These are phyloP conservation scores for Phytopythium kandeliae DNA, from an alignment of 352 stramenopile species.

Conservation along the genomic window DNA sequence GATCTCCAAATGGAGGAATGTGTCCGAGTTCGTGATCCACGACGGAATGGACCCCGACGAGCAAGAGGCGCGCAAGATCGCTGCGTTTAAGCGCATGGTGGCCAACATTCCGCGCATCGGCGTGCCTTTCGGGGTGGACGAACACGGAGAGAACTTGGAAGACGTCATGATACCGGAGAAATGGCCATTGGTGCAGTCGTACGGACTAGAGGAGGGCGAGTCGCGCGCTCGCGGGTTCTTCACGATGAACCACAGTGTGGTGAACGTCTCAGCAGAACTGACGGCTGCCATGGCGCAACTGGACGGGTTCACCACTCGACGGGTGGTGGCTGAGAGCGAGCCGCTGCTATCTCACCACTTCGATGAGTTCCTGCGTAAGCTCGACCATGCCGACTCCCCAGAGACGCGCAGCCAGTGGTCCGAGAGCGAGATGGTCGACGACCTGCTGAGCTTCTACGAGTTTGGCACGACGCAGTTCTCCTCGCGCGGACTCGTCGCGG, in stretches of 20 bases:
- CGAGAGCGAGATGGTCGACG: conserved; percentile 55
- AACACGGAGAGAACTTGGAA: conserved; percentile 21
- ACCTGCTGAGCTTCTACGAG: conserved; percentile 73
- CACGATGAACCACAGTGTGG: conserved; percentile 64
- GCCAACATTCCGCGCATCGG: conserved; percentile 34
- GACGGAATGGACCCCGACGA: conserved; percentile 65
- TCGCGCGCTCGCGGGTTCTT: conserved; percentile 51
- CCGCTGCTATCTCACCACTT: conserved; percentile 56
- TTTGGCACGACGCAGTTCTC: conserved; percentile 72
- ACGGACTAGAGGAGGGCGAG: conserved; percentile 37
- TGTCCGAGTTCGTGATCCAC: conserved; percentile 57
- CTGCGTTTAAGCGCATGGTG: conserved; percentile 63
- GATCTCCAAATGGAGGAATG: conserved; percentile 61
- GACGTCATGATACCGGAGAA: conserved; percentile 64
- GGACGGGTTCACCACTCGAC: conserved; percentile 49
- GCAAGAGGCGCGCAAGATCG: conserved; percentile 63
- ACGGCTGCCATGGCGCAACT: conserved; percentile 32
- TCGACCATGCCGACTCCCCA: conserved; percentile 56
- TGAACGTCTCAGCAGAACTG: conserved; percentile 45
- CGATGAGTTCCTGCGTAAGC: conserved; percentile 55
- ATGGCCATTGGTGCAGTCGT: conserved; percentile 73
- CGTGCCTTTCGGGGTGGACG: conserved; percentile 44
- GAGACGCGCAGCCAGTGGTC: conserved; percentile 28
- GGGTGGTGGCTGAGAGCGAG: conserved; percentile 43
- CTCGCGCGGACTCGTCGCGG: conserved; percentile 22